Conservation (phyloP, 1,284 basidiomycete genomes). For the Cerioporus squamosus region DNA sequence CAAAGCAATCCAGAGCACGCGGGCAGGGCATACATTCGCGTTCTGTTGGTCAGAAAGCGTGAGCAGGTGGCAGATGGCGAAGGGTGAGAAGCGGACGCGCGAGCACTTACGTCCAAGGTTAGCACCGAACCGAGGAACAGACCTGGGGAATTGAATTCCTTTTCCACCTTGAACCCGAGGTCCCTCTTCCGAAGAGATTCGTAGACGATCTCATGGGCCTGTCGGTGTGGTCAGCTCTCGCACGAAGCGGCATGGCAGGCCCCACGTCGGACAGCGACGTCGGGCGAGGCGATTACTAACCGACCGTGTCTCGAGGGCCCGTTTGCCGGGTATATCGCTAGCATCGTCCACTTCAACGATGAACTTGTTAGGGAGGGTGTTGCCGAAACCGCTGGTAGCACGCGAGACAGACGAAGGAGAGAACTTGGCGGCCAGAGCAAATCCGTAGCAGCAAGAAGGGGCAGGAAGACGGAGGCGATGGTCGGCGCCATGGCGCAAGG, state of each 20-base stretch:
- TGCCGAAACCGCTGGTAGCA: slow-evolving; percentile 8
- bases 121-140: slow-evolving; percentile 50
- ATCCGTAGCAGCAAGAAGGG: slow-evolving; percentile 11
- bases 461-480: slow-evolving; percentile 13
- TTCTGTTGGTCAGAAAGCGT: slow-evolving; percentile 1
- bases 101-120: slow-evolving; percentile 35
- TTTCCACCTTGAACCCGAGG: slow-evolving; percentile 41
- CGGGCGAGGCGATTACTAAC: slow-evolving; percentile 14
- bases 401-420: slow-evolving; percentile 11
- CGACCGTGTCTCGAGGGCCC: slow-evolving; percentile 32
- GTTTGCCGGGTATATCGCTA: slow-evolving; percentile 43
- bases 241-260: not conserved
- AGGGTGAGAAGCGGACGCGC: not conserved
- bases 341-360: slow-evolving; percentile 52
- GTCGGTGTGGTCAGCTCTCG: not conserved
- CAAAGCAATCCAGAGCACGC: not conserved
- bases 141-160: slow-evolving; percentile 45
- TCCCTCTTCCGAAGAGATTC: slow-evolving; percentile 38
- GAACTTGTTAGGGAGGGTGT: slow-evolving; percentile 51
- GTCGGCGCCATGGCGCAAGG: slow-evolving; percentile 9
- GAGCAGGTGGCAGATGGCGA: not conserved
- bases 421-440: slow-evolving; percentile 15
- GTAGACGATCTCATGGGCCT: slow-evolving; percentile 45
- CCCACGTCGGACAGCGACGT: not conserved
- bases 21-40: slow-evolving; percentile 5